Conservation (phyloP, 306 rosid species). For the Pterocarpus santalinus region DNA sequence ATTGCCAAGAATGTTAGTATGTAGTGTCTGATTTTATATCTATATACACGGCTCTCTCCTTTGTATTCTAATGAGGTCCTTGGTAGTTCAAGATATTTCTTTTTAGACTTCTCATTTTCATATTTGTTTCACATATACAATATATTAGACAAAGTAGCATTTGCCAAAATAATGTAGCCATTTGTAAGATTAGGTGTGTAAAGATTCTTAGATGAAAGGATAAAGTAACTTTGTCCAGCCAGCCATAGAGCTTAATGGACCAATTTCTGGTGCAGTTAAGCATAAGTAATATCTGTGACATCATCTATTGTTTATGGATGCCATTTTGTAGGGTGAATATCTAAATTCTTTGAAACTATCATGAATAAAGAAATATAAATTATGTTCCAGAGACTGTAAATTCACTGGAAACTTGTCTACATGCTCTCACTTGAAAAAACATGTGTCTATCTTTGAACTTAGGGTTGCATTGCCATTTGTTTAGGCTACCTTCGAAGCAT, state of each 20-base stretch:
- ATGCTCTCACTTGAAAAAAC: constrained; percentile 24
- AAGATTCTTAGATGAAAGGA: constrained; percentile 24
- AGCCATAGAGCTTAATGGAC: constrained; percentile 23
- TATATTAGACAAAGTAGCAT: constrained; percentile 34
- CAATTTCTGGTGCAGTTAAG: not conserved
- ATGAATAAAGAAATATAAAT: constrained; percentile 21
- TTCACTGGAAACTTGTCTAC: constrained; percentile 25
- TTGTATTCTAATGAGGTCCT: constrained; percentile 7
- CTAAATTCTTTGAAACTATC: not conserved
- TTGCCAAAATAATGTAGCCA: constrained; percentile 1
- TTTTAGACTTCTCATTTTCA: constrained; percentile 10
- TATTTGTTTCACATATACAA: constrained; percentile 15
- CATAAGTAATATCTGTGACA: constrained; percentile 19
- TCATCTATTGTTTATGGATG: constrained; percentile 26
- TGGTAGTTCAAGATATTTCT: constrained; percentile 17
- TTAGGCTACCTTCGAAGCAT: constrained; percentile 97
- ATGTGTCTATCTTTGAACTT: constrained; percentile 9
- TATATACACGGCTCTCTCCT: not conserved
- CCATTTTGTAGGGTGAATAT: constrained; percentile 20
- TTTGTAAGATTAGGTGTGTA: constrained; percentile 14
- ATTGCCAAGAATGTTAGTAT: constrained; percentile 17
- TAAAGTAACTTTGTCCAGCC: constrained; percentile 21
- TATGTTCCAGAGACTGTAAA: constrained; percentile 7
- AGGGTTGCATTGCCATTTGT: constrained; percentile 44
- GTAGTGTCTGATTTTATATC: not conserved